These are phyloP conservation scores for Xerocomellus intermedius DNA, from an alignment of 768 basidiomycete species.

Conservation along the genomic window DNA sequence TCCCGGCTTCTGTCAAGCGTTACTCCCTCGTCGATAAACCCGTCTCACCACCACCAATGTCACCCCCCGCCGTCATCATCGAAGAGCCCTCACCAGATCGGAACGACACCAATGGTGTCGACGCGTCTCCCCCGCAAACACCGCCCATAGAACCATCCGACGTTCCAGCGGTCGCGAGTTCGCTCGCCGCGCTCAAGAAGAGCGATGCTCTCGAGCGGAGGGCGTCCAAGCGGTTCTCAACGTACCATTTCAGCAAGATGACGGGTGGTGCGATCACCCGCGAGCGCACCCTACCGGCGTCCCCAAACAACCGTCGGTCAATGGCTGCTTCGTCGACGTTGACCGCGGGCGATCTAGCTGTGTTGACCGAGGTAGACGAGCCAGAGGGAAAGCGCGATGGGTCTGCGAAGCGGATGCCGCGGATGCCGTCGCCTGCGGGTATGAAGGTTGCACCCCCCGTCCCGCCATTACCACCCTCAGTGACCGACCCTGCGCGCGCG, in stretches of 20 bases:
- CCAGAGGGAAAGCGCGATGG: constrained; percentile 22
- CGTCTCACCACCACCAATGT: constrained; percentile 37
- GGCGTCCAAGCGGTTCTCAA: constrained; percentile 94
- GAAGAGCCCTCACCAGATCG: constrained; percentile 27
- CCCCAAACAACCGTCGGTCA: constrained; percentile 68
- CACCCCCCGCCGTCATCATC: constrained; percentile 50
- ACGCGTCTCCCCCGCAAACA: constrained; percentile 34
- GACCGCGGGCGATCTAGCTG: constrained; percentile 70
- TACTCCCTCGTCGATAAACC: constrained; percentile 81
- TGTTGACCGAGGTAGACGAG: constrained; percentile 72
- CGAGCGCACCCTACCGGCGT: constrained; percentile 45
- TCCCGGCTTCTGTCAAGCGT: constrained; percentile 71
- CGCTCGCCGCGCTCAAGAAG: constrained; percentile 85
- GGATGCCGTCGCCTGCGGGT: constrained; percentile 36
- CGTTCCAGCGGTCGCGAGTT: constrained; percentile 68
- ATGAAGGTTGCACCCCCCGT: constrained; percentile 34
- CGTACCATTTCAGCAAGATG: constrained; percentile 94
- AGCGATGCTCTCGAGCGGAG: constrained; percentile 84
- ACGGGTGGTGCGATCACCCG: constrained; percentile 52
- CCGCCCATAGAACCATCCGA: constrained; percentile 41
- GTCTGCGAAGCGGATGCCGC: constrained; percentile 28
- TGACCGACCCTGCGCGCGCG: constrained; percentile 37
- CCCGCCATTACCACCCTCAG: constrained; percentile 49
- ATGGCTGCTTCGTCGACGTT: constrained; percentile 60
- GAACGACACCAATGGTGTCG: constrained; percentile 30